Conservation (phyloP, 1,139 yeast species). For the Meyerozyma sp. region DNA sequence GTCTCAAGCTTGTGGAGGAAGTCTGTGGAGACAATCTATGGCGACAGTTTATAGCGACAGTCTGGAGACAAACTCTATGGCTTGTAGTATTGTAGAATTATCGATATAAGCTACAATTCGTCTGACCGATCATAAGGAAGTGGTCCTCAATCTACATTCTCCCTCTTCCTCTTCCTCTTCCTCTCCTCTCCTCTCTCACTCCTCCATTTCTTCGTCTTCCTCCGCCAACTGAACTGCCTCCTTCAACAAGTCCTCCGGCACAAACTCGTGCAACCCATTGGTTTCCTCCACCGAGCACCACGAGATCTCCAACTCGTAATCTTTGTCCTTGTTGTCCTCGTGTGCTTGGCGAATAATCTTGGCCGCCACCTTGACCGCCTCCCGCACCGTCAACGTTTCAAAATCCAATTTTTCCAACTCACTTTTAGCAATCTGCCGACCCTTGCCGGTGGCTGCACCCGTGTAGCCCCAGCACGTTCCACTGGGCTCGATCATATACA, state of each 20-base stretch:
- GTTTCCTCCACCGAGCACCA: slow-evolving; percentile 82
- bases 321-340: slow-evolving; percentile 96
- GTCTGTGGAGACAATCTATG: no score
- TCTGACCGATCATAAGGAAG: not conserved
- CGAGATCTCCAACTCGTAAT: slow-evolving; percentile 88
- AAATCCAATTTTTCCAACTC: slow-evolving; percentile 88
- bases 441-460: slow-evolving; percentile 98
- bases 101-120: not conserved
- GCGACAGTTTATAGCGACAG: no score
- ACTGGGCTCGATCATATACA: slow-evolving; percentile 96
- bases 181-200: slow-evolving; percentile 8
- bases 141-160: not conserved
- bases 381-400: slow-evolving; percentile 62
- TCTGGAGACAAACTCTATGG: no score
- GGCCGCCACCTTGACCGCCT: slow-evolving; percentile 92
- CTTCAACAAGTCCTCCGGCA: slow-evolving; percentile 70
- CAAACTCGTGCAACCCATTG: slow-evolving; percentile 71
- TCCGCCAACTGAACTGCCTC: slow-evolving; percentile 83
- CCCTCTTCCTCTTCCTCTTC: not conserved
- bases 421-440: slow-evolving; percentile 92
- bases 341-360: slow-evolving; percentile 90
- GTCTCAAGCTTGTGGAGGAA: no score
- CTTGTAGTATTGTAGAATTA: no score
- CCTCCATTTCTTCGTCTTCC: slow-evolving; percentile 69
- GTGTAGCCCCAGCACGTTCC: slow-evolving; percentile 96